A percentile compares a stretch with the other conserved stretches of the same genome.
Conservation (phyloP, 176 grass and related monocot genomes). For the Alloteropsis semialata region DNA sequence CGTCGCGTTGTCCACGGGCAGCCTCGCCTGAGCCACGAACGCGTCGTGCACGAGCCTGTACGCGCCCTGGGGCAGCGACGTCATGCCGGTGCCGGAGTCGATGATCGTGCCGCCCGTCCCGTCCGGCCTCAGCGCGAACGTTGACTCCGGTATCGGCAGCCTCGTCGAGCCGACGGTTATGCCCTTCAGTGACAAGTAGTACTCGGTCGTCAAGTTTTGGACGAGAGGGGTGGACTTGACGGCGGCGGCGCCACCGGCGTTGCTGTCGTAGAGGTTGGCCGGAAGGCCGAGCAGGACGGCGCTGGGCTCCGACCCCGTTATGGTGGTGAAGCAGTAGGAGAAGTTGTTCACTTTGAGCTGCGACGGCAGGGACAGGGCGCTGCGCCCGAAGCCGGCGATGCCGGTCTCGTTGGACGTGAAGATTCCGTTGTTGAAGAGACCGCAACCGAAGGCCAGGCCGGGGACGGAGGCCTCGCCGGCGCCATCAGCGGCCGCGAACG, state of each 20-base stretch:
- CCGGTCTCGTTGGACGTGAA: conserved; percentile 43
- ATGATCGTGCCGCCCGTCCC: conserved; percentile 46
- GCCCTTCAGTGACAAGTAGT: conserved; percentile 46
- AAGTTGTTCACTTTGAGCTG: conserved; percentile 48
- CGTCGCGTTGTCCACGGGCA: conserved; percentile 25
- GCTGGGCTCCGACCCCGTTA: conserved; percentile 16
- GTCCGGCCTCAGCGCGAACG: conserved; percentile 31
- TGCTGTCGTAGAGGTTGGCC: conserved; percentile 21
- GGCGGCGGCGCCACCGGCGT: background rate
- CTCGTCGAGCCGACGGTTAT: conserved; percentile 39
- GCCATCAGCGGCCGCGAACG: background rate
- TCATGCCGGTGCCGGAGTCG: conserved; percentile 45
- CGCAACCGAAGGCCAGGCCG: conserved; percentile 37
- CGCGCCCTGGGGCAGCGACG: conserved; percentile 5
- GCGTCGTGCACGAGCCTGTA: conserved; percentile 25
- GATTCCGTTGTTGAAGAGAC: conserved; percentile 14
- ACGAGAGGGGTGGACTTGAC: conserved; percentile 27
- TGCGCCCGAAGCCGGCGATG: conserved; percentile 38
- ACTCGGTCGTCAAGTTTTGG: background rate
- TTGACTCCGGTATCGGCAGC: conserved; percentile 19
- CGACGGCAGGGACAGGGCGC: conserved; percentile 31
- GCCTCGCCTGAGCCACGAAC: conserved; percentile 31
- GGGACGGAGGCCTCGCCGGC: background rate
- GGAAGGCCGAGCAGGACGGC: conserved; percentile 26
- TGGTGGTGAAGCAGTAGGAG: conserved; percentile 47